phyloP scores from a whole-genome alignment of 2,329 filamentous ascomycete genomes.

The Aspergillus pseudonomiae region DNA sequence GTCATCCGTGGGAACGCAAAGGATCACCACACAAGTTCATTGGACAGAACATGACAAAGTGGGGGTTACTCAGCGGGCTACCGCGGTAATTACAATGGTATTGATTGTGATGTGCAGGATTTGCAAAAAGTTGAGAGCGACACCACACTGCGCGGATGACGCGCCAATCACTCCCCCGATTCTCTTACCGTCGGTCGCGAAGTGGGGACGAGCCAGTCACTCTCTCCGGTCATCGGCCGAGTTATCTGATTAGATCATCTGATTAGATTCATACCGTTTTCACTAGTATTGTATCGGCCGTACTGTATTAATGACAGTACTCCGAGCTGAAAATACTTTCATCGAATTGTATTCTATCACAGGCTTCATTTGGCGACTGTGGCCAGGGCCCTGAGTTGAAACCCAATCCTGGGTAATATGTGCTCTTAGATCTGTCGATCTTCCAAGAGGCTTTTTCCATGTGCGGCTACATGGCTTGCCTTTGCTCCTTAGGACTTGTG shows the following conservation, averaged over 20 bases:
- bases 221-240: constrained; percentile 23
- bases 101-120: constrained; percentile 3
- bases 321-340: not conserved
- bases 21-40: constrained; percentile 10
- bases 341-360: not conserved
- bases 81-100: constrained; percentile 5
- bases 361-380: not conserved
- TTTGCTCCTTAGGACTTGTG: not conserved
- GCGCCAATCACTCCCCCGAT: constrained; percentile 8
- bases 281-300: not conserved
- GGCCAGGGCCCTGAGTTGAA: not conserved
- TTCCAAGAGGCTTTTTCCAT: not conserved
- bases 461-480: not conserved
- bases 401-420: not conserved
- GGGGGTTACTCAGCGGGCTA: constrained; percentile 3
- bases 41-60: constrained; percentile 9
- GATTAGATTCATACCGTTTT: constrained; percentile 24
- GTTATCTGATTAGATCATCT: constrained; percentile 34
- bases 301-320: not conserved
- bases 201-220: not conserved
- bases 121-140: not conserved
- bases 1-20: constrained; percentile 20
- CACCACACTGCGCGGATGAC: constrained; percentile 7
- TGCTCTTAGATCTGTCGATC: not conserved
- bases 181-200: constrained; percentile 6